Conservation (phyloP, 176 grass and related monocot genomes). For the Bolboschoenus planiculmis region DNA sequence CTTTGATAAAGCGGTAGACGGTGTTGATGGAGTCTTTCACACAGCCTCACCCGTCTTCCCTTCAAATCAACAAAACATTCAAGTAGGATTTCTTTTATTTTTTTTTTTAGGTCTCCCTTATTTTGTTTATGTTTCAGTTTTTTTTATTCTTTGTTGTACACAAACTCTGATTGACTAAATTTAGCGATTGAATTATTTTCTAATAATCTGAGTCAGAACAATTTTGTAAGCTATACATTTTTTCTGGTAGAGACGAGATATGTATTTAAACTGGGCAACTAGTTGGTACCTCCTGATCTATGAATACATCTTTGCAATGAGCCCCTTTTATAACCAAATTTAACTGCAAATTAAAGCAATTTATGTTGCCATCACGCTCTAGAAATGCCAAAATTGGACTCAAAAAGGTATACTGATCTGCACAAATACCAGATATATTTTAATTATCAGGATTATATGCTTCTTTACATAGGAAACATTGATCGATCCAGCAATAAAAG, state of each 20-base stretch:
- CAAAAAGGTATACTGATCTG: background rate
- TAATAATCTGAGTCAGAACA: background rate
- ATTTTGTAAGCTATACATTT: background rate
- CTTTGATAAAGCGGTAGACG: slow-evolving; percentile 54
- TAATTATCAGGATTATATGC: background rate
- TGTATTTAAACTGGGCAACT: no score
- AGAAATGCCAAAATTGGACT: background rate
- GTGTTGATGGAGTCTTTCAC: slow-evolving; percentile 87
- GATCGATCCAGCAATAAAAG: slow-evolving; percentile 53
- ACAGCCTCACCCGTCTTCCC: slow-evolving; percentile 46
- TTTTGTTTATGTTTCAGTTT: background rate
- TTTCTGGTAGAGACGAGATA: no score
- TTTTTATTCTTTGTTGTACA: background rate
- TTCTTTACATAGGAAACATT: slow-evolving; percentile 33
- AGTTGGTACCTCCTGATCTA: no score
- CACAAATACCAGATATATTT: background rate
- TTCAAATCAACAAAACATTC: slow-evolving; percentile 33
- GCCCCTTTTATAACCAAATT: no score
- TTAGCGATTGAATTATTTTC: background rate
- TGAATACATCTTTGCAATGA: background rate
- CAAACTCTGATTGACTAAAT: background rate
- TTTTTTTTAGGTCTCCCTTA: background rate
- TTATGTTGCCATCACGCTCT: background rate
- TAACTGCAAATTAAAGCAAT: background rate
- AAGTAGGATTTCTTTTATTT: slow-evolving; percentile 14